Conservation (phyloP, 352 stramenopile genomes). For the Globisporangium paroecandrum region DNA sequence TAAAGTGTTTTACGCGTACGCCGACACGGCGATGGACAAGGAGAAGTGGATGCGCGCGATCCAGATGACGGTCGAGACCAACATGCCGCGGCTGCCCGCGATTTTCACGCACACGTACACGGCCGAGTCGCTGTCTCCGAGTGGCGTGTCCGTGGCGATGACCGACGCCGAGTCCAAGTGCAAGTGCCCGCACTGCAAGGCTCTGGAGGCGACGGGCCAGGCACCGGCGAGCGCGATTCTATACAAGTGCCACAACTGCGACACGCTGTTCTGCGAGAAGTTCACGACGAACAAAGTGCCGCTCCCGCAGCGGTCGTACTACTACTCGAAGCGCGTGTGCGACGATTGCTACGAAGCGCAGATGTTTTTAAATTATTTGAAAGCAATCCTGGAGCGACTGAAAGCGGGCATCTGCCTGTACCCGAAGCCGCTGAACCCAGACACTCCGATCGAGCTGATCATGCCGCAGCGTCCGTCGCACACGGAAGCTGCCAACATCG, state of each 20-base stretch:
- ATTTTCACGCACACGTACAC: conserved; percentile 42
- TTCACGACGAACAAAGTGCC: conserved; percentile 80
- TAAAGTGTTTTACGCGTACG: conserved; percentile 89
- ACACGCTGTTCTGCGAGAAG: conserved; percentile 73
- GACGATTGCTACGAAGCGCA: conserved; percentile 82
- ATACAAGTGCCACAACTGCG: conserved; percentile 84
- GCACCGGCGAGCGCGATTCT: conserved; percentile 38
- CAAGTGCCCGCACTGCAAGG: conserved; percentile 63
- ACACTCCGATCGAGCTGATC: conserved; percentile 84
- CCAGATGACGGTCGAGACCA: conserved; percentile 82
- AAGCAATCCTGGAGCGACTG: conserved; percentile 80
- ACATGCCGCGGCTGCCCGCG: conserved; percentile 55
- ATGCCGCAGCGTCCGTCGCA: conserved; percentile 83
- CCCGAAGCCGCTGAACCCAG: conserved; percentile 74
- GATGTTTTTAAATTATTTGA: conserved; percentile 83
- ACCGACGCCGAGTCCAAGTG: conserved; percentile 61
- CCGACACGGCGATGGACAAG: conserved; percentile 86
- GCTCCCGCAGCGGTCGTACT: conserved; percentile 73
- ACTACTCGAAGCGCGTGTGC: conserved; percentile 85
- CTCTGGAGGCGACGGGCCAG: conserved; percentile 31
- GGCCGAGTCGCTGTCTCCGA: conserved; percentile 55
- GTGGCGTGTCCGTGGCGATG: conserved; percentile 39
- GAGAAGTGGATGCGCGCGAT: conserved; percentile 89
- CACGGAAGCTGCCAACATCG: conserved; percentile 79
- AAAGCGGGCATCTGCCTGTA: conserved; percentile 87